Conservation (phyloP, 768 basidiomycete species). For the Amanita thiersii region DNA sequence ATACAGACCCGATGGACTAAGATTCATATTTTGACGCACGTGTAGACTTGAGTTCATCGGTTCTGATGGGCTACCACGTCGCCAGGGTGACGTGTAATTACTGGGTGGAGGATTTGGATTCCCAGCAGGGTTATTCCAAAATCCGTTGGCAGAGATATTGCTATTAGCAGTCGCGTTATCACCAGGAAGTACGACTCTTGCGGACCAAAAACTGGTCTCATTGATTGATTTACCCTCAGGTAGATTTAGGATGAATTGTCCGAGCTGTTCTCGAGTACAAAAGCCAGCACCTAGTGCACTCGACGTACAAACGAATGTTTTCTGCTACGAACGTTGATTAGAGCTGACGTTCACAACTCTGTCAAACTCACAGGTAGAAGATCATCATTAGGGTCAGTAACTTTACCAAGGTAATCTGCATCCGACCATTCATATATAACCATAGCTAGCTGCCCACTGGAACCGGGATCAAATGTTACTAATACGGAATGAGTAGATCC, state of each 20-base stretch:
- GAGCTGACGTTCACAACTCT: not conserved
- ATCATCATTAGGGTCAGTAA: slow-evolving; percentile 44
- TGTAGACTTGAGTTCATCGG: slow-evolving; percentile 3
- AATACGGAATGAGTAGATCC: slow-evolving; percentile 8
- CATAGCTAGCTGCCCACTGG: slow-evolving; percentile 86
- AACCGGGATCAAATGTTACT: slow-evolving; percentile 74
- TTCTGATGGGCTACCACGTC: slow-evolving; percentile 12
- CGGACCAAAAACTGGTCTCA: slow-evolving; percentile 84
- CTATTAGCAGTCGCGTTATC: slow-evolving; percentile 20
- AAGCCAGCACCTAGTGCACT: slow-evolving; percentile 64
- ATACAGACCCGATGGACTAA: slow-evolving; percentile 42
- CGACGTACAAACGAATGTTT: slow-evolving; percentile 90
- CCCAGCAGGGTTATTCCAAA: slow-evolving; percentile 56
- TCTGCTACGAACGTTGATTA: slow-evolving; percentile 43
- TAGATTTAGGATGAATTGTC: slow-evolving; percentile 83
- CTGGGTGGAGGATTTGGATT: slow-evolving; percentile 46
- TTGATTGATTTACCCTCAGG: slow-evolving; percentile 53
- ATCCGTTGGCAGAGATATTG: slow-evolving; percentile 20
- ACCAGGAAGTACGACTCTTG: slow-evolving; percentile 57
- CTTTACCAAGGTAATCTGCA: slow-evolving; percentile 71
- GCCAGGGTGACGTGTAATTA: slow-evolving; percentile 44
- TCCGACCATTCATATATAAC: slow-evolving; percentile 97
- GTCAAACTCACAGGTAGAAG: slow-evolving; percentile 53
- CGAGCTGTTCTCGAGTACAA: slow-evolving; percentile 64
- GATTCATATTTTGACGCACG: slow-evolving; percentile 23